These are phyloP conservation scores for Diaporthe sp. DNA, from an alignment of 2,329 filamentous ascomycete genomes.

Conservation along the genomic window DNA sequence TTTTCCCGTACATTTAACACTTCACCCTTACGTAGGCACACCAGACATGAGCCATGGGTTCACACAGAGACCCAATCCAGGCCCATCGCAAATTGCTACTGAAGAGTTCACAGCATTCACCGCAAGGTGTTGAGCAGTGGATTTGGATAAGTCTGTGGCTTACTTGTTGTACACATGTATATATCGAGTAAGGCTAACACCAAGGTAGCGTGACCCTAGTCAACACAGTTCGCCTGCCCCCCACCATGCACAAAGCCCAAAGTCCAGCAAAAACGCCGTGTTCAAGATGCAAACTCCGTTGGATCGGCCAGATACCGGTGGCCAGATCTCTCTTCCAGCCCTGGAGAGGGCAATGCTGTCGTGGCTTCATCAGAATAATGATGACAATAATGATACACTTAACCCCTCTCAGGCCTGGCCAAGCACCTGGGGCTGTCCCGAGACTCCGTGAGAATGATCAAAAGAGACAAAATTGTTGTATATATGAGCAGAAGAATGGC, in stretches of 20 bases:
- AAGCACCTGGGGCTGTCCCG: background rate
- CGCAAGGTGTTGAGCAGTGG: background rate
- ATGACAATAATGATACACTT: conserved; percentile 24
- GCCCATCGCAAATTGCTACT: no score
- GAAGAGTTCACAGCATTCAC: background rate
- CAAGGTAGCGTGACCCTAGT: conserved; percentile 4
- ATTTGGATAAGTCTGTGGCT: background rate
- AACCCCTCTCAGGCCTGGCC: background rate
- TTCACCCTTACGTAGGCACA: no score
- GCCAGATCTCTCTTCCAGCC: conserved; percentile 11
- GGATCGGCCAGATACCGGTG: conserved; percentile 10
- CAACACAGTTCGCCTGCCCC: background rate
- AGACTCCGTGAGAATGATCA: background rate
- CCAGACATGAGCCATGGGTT: no score
- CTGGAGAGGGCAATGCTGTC: conserved; percentile 33
- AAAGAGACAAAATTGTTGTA: conserved; percentile 17
- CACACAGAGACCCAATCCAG: background rate
- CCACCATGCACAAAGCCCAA: background rate
- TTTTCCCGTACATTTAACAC: no score
- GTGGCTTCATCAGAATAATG: conserved; percentile 30
- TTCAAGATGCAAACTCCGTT: conserved; percentile 21
- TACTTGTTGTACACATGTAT: conserved; percentile 27
- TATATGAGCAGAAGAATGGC: background rate
- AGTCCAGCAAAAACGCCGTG: conserved; percentile 14
- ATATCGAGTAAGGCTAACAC: conserved; percentile 10